These are phyloP conservation scores for Lodderomyces parapsilosis DNA, from an alignment of 1,139 yeast genomes.

Conservation along the genomic window DNA sequence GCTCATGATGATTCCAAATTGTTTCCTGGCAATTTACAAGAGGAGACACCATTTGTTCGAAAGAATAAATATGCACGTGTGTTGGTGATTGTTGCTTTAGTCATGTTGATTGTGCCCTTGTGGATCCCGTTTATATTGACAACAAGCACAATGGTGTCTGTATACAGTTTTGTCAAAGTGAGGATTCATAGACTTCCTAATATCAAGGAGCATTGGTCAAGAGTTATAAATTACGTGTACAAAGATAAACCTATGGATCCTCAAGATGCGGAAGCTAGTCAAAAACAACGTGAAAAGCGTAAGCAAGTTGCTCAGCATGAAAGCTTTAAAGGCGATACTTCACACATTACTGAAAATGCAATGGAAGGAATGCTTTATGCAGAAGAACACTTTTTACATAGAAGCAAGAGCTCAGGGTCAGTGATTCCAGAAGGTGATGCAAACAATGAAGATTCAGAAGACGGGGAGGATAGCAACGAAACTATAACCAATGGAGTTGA, in stretches of 20 bases:
- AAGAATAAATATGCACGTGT: constrained; percentile 28
- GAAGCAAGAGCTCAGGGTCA: constrained; percentile 12
- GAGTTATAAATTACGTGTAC: constrained; percentile 33
- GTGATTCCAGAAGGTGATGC: constrained; percentile 8
- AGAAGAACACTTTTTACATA: constrained; percentile 30
- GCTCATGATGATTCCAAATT: constrained; percentile 16
- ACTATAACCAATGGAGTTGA: constrained; percentile 4
- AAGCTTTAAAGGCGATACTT: constrained; percentile 45
- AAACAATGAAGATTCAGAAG: constrained; percentile 4
- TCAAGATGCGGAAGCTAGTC: constrained; percentile 34
- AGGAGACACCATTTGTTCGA: constrained; percentile 37
- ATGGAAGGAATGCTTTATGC: constrained; percentile 42
- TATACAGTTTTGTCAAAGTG: constrained; percentile 37
- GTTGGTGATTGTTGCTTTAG: constrained; percentile 28
- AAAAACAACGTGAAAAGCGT: constrained; percentile 30
- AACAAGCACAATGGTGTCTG: constrained; percentile 36
- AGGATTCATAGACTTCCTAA: constrained; percentile 24
- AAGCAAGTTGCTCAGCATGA: constrained; percentile 29
- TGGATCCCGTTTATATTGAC: constrained; percentile 55
- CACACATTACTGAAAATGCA: constrained; percentile 36
- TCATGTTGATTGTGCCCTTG: constrained; percentile 44
- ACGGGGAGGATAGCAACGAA: not conserved
- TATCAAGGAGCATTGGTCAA: constrained; percentile 32
- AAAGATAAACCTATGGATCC: constrained; percentile 32
- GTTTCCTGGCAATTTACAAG: constrained; percentile 33